These are phyloP conservation scores for Aschersonia sp. DNA, from an alignment of 2,329 filamentous ascomycete species.

Conservation along the genomic window DNA sequence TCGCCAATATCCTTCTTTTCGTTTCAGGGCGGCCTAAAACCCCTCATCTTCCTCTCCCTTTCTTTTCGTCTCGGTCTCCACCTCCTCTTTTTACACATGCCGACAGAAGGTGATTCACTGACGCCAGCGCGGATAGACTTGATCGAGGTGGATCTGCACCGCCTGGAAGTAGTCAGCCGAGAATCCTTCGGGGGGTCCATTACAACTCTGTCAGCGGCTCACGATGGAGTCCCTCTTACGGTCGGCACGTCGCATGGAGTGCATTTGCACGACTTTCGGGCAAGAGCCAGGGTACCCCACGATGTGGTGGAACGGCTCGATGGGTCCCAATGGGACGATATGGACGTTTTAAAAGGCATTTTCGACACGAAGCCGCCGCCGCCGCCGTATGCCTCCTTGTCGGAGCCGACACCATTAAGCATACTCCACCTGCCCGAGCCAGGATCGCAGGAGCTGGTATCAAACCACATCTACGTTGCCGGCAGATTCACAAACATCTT, in stretches of 20 bases:
- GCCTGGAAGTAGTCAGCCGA: conserved; percentile 52
- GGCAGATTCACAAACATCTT: conserved; percentile 81
- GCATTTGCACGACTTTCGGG: conserved; percentile 67
- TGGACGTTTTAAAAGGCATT: conserved; percentile 21
- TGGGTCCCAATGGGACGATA: conserved; percentile 8
- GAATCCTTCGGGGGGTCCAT: conserved; percentile 70
- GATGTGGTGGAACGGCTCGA: conserved; percentile 23
- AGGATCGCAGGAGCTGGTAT: conserved; percentile 36
- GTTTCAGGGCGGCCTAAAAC: background rate
- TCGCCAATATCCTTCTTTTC: background rate
- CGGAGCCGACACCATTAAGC: conserved; percentile 68
- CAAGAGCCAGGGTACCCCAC: conserved; percentile 15
- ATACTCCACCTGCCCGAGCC: conserved; percentile 61
- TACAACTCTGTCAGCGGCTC: conserved; percentile 61
- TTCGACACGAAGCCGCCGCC: conserved; percentile 38
- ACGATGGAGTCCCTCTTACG: conserved; percentile 56
- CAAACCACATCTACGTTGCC: conserved; percentile 74
- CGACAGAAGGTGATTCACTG: background rate
- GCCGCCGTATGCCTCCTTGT: conserved; percentile 53
- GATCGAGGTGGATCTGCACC: conserved; percentile 69
- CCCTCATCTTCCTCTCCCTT: no score
- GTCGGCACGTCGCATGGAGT: conserved; percentile 72
- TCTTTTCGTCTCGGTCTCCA: no score
- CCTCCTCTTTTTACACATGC: no score
- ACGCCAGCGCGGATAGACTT: conserved; percentile 29